These are phyloP conservation scores for Calocybe gambosa DNA, from an alignment of 1,284 basidiomycete genomes.

Conservation along the genomic window DNA sequence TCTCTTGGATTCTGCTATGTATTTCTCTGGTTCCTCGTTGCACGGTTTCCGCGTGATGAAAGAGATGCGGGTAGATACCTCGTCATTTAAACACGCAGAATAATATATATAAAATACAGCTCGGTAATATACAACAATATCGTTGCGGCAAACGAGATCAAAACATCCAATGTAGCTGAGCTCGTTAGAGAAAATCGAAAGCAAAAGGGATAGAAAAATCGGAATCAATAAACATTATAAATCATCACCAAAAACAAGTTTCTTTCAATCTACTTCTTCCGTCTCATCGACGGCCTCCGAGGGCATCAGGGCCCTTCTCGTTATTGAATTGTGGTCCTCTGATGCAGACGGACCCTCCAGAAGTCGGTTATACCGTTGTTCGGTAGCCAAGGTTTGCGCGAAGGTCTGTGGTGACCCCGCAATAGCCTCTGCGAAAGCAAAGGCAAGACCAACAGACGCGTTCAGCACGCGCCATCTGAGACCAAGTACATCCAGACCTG, in stretches of 20 bases:
- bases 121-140: slow-evolving; percentile 7
- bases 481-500: slow-evolving; percentile 45
- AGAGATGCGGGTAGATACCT: no score
- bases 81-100: no score
- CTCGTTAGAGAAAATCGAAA: slow-evolving; percentile 3
- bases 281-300: slow-evolving; percentile 3
- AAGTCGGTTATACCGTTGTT: slow-evolving; percentile 12
- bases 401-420: slow-evolving; percentile 32
- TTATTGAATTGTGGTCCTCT: slow-evolving; percentile 5
- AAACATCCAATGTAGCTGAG: neutral
- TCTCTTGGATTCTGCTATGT: no score
- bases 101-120: no score
- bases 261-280: neutral
- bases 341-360: slow-evolving; percentile 5
- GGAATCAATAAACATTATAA: slow-evolving; percentile 17
- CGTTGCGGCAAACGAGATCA: neutral
- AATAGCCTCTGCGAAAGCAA: slow-evolving; percentile 59
- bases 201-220: slow-evolving; percentile 14
- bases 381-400: slow-evolving; percentile 22
- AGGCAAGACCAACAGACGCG: slow-evolving; percentile 48
- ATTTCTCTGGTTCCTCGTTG: no score
- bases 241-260: neutral
- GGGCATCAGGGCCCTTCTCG: slow-evolving; percentile 14
- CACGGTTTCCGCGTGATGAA: no score
- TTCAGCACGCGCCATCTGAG: slow-evolving; percentile 44